Conservation (phyloP, 2,329 filamentous ascomycete species). For the Ascomycota sp. region DNA sequence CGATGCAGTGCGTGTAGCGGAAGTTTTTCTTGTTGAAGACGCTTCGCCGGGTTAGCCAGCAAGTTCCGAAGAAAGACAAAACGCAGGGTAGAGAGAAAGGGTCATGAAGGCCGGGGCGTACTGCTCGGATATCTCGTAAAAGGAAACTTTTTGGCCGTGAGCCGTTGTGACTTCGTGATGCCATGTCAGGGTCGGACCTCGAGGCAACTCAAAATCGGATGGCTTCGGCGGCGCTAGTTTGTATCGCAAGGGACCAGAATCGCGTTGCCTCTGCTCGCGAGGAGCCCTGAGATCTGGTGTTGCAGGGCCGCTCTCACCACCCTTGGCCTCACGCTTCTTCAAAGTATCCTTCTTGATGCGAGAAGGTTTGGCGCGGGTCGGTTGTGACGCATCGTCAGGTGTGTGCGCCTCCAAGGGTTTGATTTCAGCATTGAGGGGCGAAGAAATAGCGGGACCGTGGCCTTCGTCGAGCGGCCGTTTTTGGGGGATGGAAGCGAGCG, state of each 20-base stretch:
- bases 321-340: slow-evolving; percentile 46
- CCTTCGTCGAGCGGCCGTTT: slow-evolving; percentile 47
- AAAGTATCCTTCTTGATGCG: slow-evolving; percentile 42
- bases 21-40: slow-evolving; percentile 50
- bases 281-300: slow-evolving; percentile 31
- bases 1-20: slow-evolving; percentile 75
- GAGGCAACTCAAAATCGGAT: slow-evolving; percentile 36
- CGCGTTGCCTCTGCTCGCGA: slow-evolving; percentile 17
- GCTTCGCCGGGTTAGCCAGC: slow-evolving; percentile 11
- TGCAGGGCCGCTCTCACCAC: slow-evolving; percentile 26
- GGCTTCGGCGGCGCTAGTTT: slow-evolving; percentile 40
- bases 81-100: background rate
- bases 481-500: slow-evolving; percentile 30
- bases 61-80: background rate
- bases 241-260: slow-evolving; percentile 33
- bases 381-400: slow-evolving; percentile 21
- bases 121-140: slow-evolving; percentile 43
- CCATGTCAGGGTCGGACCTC: slow-evolving; percentile 31
- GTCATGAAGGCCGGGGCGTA: slow-evolving; percentile 15
- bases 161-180: slow-evolving; percentile 29
- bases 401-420: slow-evolving; percentile 17
- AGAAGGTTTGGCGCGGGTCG: slow-evolving; percentile 15
- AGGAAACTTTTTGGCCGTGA: slow-evolving; percentile 29
- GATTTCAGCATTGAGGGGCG: slow-evolving; percentile 49
- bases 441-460: slow-evolving; percentile 47